These are phyloP conservation scores for Fusarium torreyae DNA, from an alignment of 2,329 filamentous ascomycete genomes.

Conservation along the genomic window DNA sequence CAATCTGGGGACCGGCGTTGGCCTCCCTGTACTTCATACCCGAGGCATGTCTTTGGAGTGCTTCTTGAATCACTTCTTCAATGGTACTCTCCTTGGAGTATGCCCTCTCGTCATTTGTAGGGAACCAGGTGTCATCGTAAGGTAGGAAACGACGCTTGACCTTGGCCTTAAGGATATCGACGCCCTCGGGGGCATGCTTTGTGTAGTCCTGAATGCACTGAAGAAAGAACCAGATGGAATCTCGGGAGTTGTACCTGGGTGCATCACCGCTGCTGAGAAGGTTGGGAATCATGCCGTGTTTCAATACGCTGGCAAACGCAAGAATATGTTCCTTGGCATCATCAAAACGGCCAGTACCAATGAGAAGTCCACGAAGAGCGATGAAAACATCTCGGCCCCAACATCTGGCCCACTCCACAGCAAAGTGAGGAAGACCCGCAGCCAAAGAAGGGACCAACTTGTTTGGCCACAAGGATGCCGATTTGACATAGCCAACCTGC, in stretches of 20 bases:
- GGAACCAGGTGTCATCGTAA: constrained; percentile 96
- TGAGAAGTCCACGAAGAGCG: constrained; percentile 89
- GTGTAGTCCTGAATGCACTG: constrained; percentile 96
- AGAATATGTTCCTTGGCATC: constrained; percentile 95
- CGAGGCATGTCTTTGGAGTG: constrained; percentile 89
- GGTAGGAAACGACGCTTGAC: constrained; percentile 90
- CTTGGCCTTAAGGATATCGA: constrained; percentile 80
- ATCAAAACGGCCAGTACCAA: constrained; percentile 88
- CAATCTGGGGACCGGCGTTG: constrained; percentile 89
- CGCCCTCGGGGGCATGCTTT: constrained; percentile 83
- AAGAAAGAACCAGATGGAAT: constrained; percentile 98
- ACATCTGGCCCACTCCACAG: constrained; percentile 93
- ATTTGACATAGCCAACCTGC: constrained; percentile 89
- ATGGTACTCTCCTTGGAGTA: constrained; percentile 89
- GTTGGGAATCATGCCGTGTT: constrained; percentile 99
- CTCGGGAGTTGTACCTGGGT: constrained; percentile 94
- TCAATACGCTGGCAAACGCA: constrained; percentile 94
- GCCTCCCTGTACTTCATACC: constrained; percentile 95
- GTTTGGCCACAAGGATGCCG: constrained; percentile 89
- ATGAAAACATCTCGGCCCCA: constrained; percentile 99
- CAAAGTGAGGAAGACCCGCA: constrained; percentile 93
- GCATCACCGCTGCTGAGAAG: constrained; percentile 87
- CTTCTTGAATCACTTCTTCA: constrained; percentile 92
- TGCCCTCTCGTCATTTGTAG: constrained; percentile 82
- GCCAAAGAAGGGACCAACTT: constrained; percentile 89